Evolutionary conservation across 495 filamentous ascomycete species (phyloP).

Genomic region (Hyaloscypha hepaticicola): DNA sequence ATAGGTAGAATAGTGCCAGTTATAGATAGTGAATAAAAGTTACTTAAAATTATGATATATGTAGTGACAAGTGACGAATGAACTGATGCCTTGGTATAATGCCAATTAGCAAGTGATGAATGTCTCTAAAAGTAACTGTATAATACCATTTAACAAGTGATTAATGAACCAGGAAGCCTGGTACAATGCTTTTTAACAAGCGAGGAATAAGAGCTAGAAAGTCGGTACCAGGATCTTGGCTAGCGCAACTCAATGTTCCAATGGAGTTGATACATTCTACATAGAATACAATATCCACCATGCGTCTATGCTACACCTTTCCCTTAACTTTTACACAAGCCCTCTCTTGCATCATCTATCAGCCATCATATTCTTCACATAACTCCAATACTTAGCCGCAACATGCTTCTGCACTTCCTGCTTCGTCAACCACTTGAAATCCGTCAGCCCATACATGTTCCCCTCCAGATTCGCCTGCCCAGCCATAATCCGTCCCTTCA

Average conservation of each 20-base stretch:
- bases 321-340: conserved; percentile 6
- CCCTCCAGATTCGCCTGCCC: conserved; percentile 80
- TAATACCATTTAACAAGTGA: no score
- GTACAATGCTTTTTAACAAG: no score
- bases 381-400: conserved; percentile 62
- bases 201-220: no score
- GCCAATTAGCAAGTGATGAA: no score
- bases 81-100: no score
- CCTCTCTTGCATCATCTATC: conserved; percentile 23
- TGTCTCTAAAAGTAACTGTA: no score
- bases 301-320: conserved; percentile 5
- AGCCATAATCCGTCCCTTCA: conserved; percentile 93
- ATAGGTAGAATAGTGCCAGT: no score
- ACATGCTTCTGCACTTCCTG: conserved; percentile 76
- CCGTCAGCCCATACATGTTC: conserved; percentile 69
- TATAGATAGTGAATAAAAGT: no score
- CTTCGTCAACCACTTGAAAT: conserved; percentile 90
- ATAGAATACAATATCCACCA: conserved; percentile 11
- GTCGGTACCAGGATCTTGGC: no score
- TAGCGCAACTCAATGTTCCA: not conserved
- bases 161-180: no score
- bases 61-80: no score
- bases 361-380: conserved; percentile 77
- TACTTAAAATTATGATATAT: no score
- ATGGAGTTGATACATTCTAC: conserved; percentile 12